Percentiles rank a stretch among this genome's conserved stretches.
Evolutionary conservation across 2,329 filamentous ascomycete genomes (phyloP).

Genomic region (Nigrospora oryzae): DNA sequence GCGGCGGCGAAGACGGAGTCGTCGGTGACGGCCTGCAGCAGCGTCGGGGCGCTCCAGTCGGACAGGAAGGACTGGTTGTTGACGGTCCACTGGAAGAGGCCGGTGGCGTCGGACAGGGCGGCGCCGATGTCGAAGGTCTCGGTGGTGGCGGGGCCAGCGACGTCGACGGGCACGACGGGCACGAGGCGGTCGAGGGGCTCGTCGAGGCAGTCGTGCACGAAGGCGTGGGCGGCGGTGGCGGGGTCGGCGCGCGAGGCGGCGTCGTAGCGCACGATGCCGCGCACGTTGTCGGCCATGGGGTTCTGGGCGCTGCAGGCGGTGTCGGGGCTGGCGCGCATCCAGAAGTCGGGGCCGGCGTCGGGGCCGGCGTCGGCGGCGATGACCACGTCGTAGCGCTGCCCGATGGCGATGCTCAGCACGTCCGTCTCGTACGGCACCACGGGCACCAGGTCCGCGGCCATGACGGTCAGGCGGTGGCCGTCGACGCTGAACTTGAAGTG

Average conservation of each 20-base stretch:
- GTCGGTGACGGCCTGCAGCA: slow-evolving; percentile 13
- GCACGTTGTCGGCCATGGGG: slow-evolving; percentile 27
- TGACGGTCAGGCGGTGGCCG: slow-evolving; percentile 44
- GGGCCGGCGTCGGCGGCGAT: slow-evolving; percentile 24
- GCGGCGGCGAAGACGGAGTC: slow-evolving; percentile 7
- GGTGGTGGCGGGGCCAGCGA: too few relatives aligned
- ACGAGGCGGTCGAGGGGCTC: slow-evolving; percentile 19
- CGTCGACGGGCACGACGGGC: slow-evolving; percentile 8
- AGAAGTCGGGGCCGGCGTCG: slow-evolving; percentile 29
- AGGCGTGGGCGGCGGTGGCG: neutral
- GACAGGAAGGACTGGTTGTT: slow-evolving; percentile 32
- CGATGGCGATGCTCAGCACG: slow-evolving; percentile 19
- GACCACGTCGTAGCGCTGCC: slow-evolving; percentile 32
- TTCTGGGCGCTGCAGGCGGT: slow-evolving; percentile 25
- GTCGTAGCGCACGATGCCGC: slow-evolving; percentile 35
- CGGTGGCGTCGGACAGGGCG: slow-evolving; percentile 7
- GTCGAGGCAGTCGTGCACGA: slow-evolving; percentile 18
- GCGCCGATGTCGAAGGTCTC: neutral
- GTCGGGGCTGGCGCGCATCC: slow-evolving; percentile 34
- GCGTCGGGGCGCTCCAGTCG: slow-evolving; percentile 33
- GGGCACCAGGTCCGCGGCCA: slow-evolving; percentile 45
- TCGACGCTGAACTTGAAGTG: slow-evolving; percentile 37
- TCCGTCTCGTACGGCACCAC: slow-evolving; percentile 42
- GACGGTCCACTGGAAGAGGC: slow-evolving; percentile 33
- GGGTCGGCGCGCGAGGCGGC: slow-evolving; percentile 6